phyloP scores from a whole-genome alignment of 208 protist species.

The Wallacemonas sp. region DNA sequence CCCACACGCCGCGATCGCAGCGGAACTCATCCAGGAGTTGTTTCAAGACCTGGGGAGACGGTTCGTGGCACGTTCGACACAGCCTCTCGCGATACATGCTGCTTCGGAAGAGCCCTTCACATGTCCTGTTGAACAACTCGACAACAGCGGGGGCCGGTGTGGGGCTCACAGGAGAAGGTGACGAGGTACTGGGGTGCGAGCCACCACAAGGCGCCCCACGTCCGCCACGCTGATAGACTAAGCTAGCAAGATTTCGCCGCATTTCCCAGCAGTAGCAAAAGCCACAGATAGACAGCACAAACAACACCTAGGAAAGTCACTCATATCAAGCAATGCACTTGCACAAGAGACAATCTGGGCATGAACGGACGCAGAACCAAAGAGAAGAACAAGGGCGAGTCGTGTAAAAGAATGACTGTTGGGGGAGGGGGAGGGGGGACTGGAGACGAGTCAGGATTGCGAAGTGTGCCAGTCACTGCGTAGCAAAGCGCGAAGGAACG shows the following conservation, averaged over 20 bases:
- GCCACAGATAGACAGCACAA: too few relatives aligned
- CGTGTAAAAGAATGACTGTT: neutral
- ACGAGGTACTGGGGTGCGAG: neutral
- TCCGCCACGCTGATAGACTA: neutral
- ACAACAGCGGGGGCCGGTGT: neutral
- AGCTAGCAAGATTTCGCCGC: neutral
- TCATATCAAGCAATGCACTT: too few relatives aligned
- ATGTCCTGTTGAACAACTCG: neutral
- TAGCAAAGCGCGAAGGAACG: too few relatives aligned
- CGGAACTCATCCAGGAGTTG: constrained; percentile 56
- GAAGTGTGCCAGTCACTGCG: too few relatives aligned
- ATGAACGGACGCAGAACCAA: neutral
- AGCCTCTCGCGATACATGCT: constrained; percentile 3
- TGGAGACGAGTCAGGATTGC: neutral
- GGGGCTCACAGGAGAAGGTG: neutral
- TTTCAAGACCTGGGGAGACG: constrained; percentile 60
- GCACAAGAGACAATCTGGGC: too few relatives aligned
- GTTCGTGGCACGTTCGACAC: constrained; percentile 34
- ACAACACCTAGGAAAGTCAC: too few relatives aligned
- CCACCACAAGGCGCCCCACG: neutral
- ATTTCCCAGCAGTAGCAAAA: neutral
- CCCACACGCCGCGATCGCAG: constrained; percentile 31
- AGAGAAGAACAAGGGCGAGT: neutral
- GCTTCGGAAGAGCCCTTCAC: constrained; percentile 6
- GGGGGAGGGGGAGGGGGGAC: neutral